Conservation (phyloP, 2,329 filamentous ascomycete genomes). For the Talaromyces sp. region DNA sequence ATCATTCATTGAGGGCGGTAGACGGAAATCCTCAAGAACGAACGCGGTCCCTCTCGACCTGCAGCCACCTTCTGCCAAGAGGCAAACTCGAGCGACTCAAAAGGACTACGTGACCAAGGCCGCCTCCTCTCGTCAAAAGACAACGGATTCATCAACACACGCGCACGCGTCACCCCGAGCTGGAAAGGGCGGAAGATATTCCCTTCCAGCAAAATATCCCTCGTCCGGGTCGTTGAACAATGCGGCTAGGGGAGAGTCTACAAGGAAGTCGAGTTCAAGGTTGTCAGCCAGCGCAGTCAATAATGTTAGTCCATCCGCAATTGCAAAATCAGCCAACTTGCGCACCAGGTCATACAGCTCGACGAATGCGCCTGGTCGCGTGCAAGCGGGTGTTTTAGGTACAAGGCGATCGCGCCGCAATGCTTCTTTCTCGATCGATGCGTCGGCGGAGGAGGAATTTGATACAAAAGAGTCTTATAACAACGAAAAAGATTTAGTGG, state of each 20-base stretch:
- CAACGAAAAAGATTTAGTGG: constrained; percentile 16
- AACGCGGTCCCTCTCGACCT: constrained; percentile 43
- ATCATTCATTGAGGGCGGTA: constrained; percentile 64
- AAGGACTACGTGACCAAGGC: constrained; percentile 28
- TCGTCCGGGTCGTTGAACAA: constrained; percentile 16
- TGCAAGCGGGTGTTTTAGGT: constrained; percentile 17
- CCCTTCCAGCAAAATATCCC: constrained; percentile 21
- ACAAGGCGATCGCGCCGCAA: constrained; percentile 22
- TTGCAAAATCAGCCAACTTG: constrained; percentile 21
- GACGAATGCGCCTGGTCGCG: constrained; percentile 13
- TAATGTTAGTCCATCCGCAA: constrained; percentile 20
- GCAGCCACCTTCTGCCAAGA: constrained; percentile 43
- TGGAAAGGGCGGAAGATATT: constrained; percentile 24
- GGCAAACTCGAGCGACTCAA: constrained; percentile 39
- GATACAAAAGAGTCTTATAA: constrained; percentile 13
- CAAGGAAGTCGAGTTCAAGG: constrained; percentile 20
- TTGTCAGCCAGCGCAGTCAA: constrained; percentile 15
- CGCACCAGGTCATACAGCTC: constrained; percentile 27
- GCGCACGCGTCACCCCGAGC: constrained; percentile 23
- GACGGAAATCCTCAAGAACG: constrained; percentile 56
- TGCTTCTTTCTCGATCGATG: constrained; percentile 18
- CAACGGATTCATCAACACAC: constrained; percentile 24
- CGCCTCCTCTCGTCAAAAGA: constrained; percentile 19
- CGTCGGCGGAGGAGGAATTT: constrained; percentile 12
- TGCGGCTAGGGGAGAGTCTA: constrained; percentile 17